Evolutionary conservation across 306 rosid species (phyloP), one percentile per base, ranked within the genome.

Genomic region (peach (Prunus persica)): DNA sequence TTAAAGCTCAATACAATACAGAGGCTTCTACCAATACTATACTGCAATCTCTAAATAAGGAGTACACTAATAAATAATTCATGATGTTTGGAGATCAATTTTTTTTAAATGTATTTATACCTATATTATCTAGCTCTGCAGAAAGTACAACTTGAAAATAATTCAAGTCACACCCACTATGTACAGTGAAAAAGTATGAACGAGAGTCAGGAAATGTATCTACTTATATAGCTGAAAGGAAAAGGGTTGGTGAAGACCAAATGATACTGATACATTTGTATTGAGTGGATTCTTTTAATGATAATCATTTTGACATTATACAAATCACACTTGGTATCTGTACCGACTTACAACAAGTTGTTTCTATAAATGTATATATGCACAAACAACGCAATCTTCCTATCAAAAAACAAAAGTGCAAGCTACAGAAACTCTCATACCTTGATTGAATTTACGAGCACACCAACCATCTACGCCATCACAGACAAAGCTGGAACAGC

Each of bases 401-500:
- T 34, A 58, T 30, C 72, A 74, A 8, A 64, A 57, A n/a, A 65
- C 4, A 34, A 61, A 16, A 34, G 8, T 22, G 6, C 25, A 65
- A 18, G 47, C 45, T 30, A 34, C 19, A 69, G 11, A 56, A 22
- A 60, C 38, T 24, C 34, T 1, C 52, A 73, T 92, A 96, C 99
- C 99, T 87, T 96, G 99, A 81, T 96, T 96, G 82, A 96, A 96
- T 83, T 85, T 96, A 82, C 98, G 99, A 79, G 99, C 99, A 84
- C 96, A 89, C 99, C 99, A 96, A 66, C 99, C 99, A 81, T 96
- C 99, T 27, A 96, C 80, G 50, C 90, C 98, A 85, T 96, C 99
- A 15, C 97, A 92, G 20, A 92, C 97, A 86, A 96, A 96, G 88
- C 99, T 96, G 91, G 58, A 77, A 87, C 74, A 70, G 82, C 11